phyloP scores from a whole-genome alignment of 2,329 filamentous ascomycete genomes.

The Metarhizium album region DNA sequence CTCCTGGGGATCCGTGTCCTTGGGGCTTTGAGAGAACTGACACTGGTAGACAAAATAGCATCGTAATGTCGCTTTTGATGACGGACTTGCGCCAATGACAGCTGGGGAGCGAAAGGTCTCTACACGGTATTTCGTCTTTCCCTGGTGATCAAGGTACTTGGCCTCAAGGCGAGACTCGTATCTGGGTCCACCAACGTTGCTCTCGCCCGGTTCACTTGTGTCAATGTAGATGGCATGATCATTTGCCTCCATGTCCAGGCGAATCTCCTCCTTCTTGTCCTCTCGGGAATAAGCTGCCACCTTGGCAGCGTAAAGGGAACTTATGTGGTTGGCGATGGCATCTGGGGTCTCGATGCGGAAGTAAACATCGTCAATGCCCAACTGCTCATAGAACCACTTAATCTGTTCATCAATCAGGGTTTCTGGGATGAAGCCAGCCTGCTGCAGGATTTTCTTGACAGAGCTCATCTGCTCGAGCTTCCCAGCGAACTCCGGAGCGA shows the following conservation, averaged over 20 bases:
- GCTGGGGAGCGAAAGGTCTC: slow-evolving; percentile 94
- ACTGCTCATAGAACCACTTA: slow-evolving; percentile 93
- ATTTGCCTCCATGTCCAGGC: slow-evolving; percentile 84
- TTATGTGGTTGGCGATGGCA: slow-evolving; percentile 87
- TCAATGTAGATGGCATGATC: slow-evolving; percentile 99
- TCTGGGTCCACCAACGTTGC: slow-evolving; percentile 64
- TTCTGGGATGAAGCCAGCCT: slow-evolving; percentile 76
- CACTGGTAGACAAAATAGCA: slow-evolving; percentile 99
- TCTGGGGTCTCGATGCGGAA: slow-evolving; percentile 82
- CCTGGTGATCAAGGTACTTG: slow-evolving; percentile 84
- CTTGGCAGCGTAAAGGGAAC: slow-evolving; percentile 93
- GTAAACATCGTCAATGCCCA: slow-evolving; percentile 98
- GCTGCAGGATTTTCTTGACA: slow-evolving; percentile 70
- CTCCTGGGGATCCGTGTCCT: slow-evolving; percentile 64
- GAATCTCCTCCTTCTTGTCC: slow-evolving; percentile 89
- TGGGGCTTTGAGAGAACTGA: slow-evolving; percentile 65
- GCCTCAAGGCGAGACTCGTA: slow-evolving; percentile 91
- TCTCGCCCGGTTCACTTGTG: slow-evolving; percentile 81
- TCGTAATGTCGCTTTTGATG: slow-evolving; percentile 71
- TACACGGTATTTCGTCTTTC: slow-evolving; percentile 70
- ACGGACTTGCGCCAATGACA: slow-evolving; percentile 55
- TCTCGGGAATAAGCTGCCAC: slow-evolving; percentile 86
- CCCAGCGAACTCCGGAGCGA: slow-evolving; percentile 87
- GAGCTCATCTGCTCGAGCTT: slow-evolving; percentile 84
- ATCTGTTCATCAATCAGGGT: slow-evolving; percentile 78